phyloP scores from a whole-genome alignment of 768 basidiomycete species.

The Dacryopinax primogenitus region DNA sequence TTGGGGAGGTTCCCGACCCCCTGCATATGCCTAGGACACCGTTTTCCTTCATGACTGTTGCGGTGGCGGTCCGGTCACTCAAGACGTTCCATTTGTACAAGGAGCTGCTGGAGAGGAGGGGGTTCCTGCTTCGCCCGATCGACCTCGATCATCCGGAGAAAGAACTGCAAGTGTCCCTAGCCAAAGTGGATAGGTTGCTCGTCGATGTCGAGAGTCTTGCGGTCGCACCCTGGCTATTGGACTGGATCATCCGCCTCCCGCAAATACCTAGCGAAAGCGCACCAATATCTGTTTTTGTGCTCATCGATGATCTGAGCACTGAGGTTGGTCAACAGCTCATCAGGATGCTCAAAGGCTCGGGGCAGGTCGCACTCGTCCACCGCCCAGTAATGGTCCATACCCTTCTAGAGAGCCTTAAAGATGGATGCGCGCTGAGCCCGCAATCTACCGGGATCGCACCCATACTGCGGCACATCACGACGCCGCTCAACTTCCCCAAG shows the following conservation, averaged over 20 bases:
- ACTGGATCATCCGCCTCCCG: background rate
- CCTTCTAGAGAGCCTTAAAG: background rate
- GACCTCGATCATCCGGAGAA: background rate
- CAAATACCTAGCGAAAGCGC: background rate
- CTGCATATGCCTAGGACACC: background rate
- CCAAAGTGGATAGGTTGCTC: background rate
- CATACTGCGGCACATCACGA: background rate
- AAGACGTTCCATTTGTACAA: background rate
- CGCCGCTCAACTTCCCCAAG: background rate
- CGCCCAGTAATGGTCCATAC: background rate
- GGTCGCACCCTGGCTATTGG: background rate
- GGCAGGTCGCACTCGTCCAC: background rate
- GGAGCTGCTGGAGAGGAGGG: background rate
- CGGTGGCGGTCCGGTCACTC: background rate
- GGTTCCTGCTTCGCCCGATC: background rate
- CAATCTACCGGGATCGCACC: background rate
- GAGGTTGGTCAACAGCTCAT: conserved; percentile 3
- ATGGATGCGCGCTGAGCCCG: background rate
- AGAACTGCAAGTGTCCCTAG: background rate
- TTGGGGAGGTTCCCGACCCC: background rate
- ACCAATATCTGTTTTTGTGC: background rate
- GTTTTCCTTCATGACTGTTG: background rate
- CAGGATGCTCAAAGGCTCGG: background rate
- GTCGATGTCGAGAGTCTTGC: background rate
- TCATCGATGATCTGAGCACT: background rate